These are phyloP conservation scores for Mitragyna speciosa DNA, from an alignment of 257 asterid genomes.

Conservation along the genomic window DNA sequence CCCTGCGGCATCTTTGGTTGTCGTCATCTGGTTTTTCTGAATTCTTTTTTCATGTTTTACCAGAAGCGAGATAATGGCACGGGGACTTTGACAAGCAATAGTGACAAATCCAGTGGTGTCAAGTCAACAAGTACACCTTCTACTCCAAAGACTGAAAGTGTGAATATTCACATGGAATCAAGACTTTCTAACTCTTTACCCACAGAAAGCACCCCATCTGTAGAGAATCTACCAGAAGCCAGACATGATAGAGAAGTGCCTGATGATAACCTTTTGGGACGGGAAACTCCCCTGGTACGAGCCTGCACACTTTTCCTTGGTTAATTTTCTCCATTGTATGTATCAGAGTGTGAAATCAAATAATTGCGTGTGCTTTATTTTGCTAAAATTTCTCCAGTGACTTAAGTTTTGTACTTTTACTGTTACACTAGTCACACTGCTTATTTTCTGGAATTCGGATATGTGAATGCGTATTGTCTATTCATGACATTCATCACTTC, in stretches of 20 bases:
- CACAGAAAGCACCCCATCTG: conserved; percentile 65
- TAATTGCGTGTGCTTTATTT: background rate
- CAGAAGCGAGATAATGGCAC: conserved; percentile 83
- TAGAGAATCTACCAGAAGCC: conserved; percentile 54
- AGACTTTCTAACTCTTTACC: conserved; percentile 61
- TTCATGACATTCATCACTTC: background rate
- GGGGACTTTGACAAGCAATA: conserved; percentile 79
- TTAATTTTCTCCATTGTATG: background rate
- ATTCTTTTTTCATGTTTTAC: conserved; percentile 21
- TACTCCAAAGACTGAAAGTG: conserved; percentile 80
- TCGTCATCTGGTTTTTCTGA: conserved; percentile 20
- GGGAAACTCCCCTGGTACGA: conserved; percentile 74
- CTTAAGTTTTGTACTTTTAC: background rate
- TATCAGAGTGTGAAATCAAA: background rate
- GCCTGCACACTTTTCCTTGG: background rate
- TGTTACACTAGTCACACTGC: too few relatives aligned
- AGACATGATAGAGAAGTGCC: conserved; percentile 52
- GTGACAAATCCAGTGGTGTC: conserved; percentile 92
- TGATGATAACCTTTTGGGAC: conserved; percentile 63
- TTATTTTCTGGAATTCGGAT: background rate
- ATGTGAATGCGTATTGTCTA: background rate
- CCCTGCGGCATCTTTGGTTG: background rate
- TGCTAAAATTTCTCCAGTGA: background rate
- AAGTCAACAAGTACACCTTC: conserved; percentile 82
- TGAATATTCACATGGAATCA: conserved; percentile 61